Evolutionary conservation across 805 yeast genomes (phyloP), one percentile per base, ranked within the genome.

Genomic region (Jamesozyma piceae): DNA sequence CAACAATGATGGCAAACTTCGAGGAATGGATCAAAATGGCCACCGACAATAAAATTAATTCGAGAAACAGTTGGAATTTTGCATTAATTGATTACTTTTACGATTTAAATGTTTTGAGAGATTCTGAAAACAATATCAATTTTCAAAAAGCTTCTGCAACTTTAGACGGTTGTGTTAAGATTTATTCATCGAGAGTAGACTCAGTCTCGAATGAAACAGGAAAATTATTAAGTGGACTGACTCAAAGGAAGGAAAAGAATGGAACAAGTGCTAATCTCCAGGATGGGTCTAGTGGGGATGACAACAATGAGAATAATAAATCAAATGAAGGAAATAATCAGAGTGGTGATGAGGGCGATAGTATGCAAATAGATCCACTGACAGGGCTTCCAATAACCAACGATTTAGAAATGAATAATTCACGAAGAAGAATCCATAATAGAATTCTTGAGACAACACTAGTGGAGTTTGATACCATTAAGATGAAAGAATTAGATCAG

Each of bases 121-220:
- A 82, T 41, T 82, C 87, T 4, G 87, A 82, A 43, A 73, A 78
- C 33, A 72, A 78, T 27, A 84, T 89, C 53, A 87, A 88, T 60
- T 89, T 90, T 60, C 95, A 86, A 59, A 77, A 80, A 51, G 97
- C 97, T 0, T 78, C 92, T 0, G 87, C 94, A 2, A 86, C 97
- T 1, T 67, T 90, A 19, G 97, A 89, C 55, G 97, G 97, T 0
- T 89, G 97, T 68, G 90, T 89, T 28, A 88, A 88, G 65, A 86
- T 90, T 41, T 90, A 90, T 58, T 77, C 89, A 11, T 83, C 94
- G 14, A 74, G 97, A 53, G 88, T 90, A 19, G 97, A 89, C 54
- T 82, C 95, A 0, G 95, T 87, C 0, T 94, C 89, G 4, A 80
- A 82, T 8, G 97, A 89, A 54, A 88, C 97, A 0, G 94, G 95